phyloP scores from a whole-genome alignment of 108 stramenopile genomes.

The Cyclotella cryptica region DNA sequence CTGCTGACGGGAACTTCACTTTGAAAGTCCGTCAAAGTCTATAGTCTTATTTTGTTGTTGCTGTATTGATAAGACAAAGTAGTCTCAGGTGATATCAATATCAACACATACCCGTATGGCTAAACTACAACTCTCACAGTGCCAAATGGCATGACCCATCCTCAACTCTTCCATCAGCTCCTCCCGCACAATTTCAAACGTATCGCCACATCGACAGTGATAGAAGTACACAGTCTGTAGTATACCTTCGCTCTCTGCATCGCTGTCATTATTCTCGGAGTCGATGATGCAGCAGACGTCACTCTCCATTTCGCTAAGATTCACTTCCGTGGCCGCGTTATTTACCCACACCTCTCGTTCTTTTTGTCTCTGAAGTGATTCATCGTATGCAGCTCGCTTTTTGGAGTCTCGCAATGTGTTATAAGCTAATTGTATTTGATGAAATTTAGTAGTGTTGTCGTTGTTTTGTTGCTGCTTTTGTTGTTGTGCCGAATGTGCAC shows the following conservation, averaged over 20 bases:
- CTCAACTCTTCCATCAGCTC: background rate
- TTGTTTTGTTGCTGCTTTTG: constrained; percentile 17
- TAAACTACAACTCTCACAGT: constrained; percentile 53
- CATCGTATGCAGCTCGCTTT: constrained; percentile 63
- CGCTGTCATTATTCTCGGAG: constrained; percentile 22
- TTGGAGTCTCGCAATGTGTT: constrained; percentile 61
- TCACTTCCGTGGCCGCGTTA: constrained; percentile 49
- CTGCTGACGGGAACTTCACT: too few species aligned
- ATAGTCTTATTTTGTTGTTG: too few species aligned
- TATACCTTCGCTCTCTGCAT: constrained; percentile 8
- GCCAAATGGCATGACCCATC: constrained; percentile 30
- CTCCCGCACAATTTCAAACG: constrained; percentile 37
- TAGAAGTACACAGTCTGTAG: constrained; percentile 61
- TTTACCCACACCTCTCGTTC: constrained; percentile 39
- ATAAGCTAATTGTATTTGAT: constrained; percentile 76
- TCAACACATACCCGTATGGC: constrained; percentile 40
- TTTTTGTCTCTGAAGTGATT: constrained; percentile 46
- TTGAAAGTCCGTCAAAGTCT: too few species aligned
- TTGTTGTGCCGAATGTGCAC: constrained; percentile 22
- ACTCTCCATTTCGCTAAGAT: constrained; percentile 64
- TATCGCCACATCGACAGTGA: constrained; percentile 77
- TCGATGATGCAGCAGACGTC: constrained; percentile 42
- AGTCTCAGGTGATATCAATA: background rate
- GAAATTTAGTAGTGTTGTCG: constrained; percentile 37
- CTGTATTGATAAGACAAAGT: too few species aligned